Evolutionary conservation across 129 eudicot genomes (phyloP), one percentile per base, ranked within the genome.

Genomic region (Kitagawia praeruptora): DNA sequence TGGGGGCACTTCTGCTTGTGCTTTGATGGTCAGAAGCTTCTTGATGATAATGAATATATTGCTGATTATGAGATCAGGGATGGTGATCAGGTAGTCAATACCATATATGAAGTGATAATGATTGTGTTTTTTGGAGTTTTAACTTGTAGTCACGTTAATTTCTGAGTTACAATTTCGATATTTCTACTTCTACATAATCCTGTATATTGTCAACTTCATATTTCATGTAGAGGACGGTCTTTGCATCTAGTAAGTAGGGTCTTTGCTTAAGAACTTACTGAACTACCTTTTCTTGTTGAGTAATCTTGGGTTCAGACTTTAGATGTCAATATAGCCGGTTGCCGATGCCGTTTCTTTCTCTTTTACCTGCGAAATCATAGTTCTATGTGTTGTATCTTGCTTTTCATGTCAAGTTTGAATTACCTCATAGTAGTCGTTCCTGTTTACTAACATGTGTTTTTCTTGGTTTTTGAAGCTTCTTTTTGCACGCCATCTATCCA

Each of bases 401-500:
- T 21, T 8, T 34, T 69, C 21, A 38, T 69, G 10, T 42, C 6
- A 45, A 21, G 34, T 25, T 11, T 42, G 21, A 45, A 16, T 42
- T 45, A 1, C 8, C 40, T 46, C 38, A 6, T 2, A 25, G 16
- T 12, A n/a, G 7, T 44, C n/a, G n/a, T 74, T 42, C 8, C 8
- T 74, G 6, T 74, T 19, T 18, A 51, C 47, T 38, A 27, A 77
- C 51, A 37, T 19, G 11, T 34, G 34, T 21, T 61, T 9, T 9
- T 61, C 9, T 14, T 28, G 34, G 34, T 23, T 53, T 45, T 12
- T 84, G 67, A 83, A 84, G 86, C 83, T 84, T 28, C 83, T 42
- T 40, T 84, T 84, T 84, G 80, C 70, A 34, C 81, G 86, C n/a
- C 86, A 84, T 70, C 75, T 80, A 46, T 84, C 86, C 73, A 76